Evolutionary conservation across 257 asterid genomes (phyloP).

Genomic region (Echium plantagineum): DNA sequence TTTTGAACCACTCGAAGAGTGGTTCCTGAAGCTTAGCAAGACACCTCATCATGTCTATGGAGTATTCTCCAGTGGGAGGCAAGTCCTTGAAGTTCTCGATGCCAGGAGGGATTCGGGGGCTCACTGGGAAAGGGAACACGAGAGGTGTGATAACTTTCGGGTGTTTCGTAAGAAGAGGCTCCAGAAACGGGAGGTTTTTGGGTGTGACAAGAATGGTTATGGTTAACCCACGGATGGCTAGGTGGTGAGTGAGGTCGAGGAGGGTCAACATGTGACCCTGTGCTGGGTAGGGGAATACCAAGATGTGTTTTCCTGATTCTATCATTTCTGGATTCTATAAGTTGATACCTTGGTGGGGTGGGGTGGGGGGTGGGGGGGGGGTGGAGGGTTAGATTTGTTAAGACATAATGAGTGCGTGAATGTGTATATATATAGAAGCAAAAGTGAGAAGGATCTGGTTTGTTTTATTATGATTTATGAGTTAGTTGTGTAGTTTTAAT

Average conservation of each 20-base stretch:
- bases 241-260: conserved; percentile 49
- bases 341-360: no score
- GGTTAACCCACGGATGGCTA: conserved; percentile 40
- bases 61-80: conserved; percentile 28
- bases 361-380: no score
- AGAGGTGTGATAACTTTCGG: conserved; percentile 41
- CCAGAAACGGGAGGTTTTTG: conserved; percentile 39
- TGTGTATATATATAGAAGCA: no score
- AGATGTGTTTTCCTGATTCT: conserved; percentile 29
- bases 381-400: no score
- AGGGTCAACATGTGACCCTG: conserved; percentile 87
- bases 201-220: conserved; percentile 68
- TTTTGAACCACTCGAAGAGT: conserved; percentile 38
- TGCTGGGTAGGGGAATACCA: conserved; percentile 76
- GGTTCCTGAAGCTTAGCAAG: conserved; percentile 32
- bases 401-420: no score
- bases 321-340: conserved; percentile 9
- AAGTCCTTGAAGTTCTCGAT: conserved; percentile 65
- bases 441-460: no score
- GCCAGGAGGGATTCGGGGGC: conserved; percentile 49
- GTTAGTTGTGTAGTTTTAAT: no score
- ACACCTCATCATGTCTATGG: conserved; percentile 35
- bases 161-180: conserved; percentile 39
- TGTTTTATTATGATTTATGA: no score
- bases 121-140: conserved; percentile 51